phyloP scores from a whole-genome alignment of 2,329 filamentous ascomycete species.

The Beauveria rudraprayagi region DNA sequence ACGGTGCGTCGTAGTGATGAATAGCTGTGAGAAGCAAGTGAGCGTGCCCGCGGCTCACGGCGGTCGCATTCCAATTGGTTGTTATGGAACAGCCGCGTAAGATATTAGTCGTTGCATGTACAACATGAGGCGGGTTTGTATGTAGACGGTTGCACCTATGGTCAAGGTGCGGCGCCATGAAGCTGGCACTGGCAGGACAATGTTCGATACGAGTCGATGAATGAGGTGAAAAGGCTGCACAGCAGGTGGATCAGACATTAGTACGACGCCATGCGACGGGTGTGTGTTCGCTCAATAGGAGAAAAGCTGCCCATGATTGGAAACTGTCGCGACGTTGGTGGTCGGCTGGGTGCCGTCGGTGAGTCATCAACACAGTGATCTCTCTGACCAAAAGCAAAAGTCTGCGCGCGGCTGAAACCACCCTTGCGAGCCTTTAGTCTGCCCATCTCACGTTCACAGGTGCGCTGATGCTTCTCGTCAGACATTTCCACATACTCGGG shows the following conservation, averaged over 20 bases:
- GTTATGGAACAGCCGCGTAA: neutral
- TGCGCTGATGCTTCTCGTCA: slow-evolving; percentile 80
- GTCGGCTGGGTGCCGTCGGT: slow-evolving; percentile 46
- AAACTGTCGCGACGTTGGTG: slow-evolving; percentile 28
- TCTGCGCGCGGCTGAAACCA: slow-evolving; percentile 80
- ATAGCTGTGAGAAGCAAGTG: slow-evolving; percentile 3
- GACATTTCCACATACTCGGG: slow-evolving; percentile 97
- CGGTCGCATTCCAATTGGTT: neutral
- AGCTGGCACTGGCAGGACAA: neutral
- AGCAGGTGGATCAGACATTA: slow-evolving; percentile 30
- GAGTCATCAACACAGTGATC: slow-evolving; percentile 47
- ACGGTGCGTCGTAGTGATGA: neutral
- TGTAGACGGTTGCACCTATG: slow-evolving; percentile 1
- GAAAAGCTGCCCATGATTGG: slow-evolving; percentile 34
- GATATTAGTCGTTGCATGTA: slow-evolving; percentile 9
- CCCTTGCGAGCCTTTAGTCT: slow-evolving; percentile 86
- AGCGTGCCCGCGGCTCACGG: neutral
- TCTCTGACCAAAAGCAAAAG: slow-evolving; percentile 86
- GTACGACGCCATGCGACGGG: slow-evolving; percentile 58
- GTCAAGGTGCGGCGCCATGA: neutral
- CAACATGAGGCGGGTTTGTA: slow-evolving; percentile 6
- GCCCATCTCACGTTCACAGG: slow-evolving; percentile 90
- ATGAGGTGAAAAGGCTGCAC: slow-evolving; percentile 19
- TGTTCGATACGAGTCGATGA: neutral
- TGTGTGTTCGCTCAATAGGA: slow-evolving; percentile 42